phyloP scores from a whole-genome alignment of 2,329 filamentous ascomycete species.

The Zalaria obscura region DNA sequence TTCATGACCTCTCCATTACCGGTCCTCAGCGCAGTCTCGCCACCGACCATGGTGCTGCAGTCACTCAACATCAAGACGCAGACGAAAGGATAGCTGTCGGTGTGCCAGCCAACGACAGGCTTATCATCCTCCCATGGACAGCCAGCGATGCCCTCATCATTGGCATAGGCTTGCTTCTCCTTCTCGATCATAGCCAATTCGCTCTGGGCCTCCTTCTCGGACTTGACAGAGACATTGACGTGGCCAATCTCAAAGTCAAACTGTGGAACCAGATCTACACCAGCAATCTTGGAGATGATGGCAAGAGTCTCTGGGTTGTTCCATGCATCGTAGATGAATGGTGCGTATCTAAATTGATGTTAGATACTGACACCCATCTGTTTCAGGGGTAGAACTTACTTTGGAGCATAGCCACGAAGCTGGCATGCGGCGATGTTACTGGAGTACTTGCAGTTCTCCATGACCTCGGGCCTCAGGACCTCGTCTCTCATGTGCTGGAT shows the following conservation, averaged over 20 bases:
- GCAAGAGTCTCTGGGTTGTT: conserved; percentile 39
- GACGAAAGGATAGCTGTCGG: conserved; percentile 54
- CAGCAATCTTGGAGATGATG: conserved; percentile 41
- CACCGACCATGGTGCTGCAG: conserved; percentile 47
- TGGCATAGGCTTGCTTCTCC: conserved; percentile 21
- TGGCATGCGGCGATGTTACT: conserved; percentile 45
- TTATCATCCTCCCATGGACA: conserved; percentile 33
- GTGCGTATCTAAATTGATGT: conserved; percentile 35
- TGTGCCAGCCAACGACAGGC: conserved; percentile 49
- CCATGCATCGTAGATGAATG: conserved; percentile 51
- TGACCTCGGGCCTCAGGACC: conserved; percentile 43
- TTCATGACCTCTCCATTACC: conserved; percentile 40
- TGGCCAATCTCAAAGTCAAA: conserved; percentile 46
- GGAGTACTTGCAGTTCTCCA: conserved; percentile 41
- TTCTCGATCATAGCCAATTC: conserved; percentile 25
- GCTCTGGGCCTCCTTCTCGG: conserved; percentile 30
- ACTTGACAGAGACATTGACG: conserved; percentile 41
- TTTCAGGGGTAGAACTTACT: conserved; percentile 29
- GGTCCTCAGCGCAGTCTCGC: conserved; percentile 47
- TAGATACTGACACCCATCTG: background rate
- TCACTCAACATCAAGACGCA: conserved; percentile 55
- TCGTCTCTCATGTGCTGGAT: conserved; percentile 48
- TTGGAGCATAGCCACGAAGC: conserved; percentile 39
- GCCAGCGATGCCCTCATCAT: conserved; percentile 27
- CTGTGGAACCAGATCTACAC: conserved; percentile 41